Evolutionary conservation across 2,329 filamentous ascomycete species (phyloP), one percentile per base, ranked within the genome.

Genomic region (Neonectria magnoliae): DNA sequence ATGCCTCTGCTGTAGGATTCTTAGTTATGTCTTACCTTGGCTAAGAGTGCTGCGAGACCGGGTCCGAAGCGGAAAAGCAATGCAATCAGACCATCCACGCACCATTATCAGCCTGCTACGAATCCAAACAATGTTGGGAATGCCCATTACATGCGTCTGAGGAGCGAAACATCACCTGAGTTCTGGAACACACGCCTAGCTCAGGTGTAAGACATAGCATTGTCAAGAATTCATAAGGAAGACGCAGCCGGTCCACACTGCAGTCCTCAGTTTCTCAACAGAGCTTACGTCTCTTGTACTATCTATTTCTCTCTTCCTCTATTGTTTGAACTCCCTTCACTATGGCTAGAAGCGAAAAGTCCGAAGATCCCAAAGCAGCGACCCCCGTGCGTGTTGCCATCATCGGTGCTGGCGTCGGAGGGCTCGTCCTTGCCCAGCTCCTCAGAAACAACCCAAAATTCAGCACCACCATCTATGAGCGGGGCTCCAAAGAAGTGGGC

Each of bases 341-440:
- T 38, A 59, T 59, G 47, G 33, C 57, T 31, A 5, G 13, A 14
- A 59, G 45, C 45, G 57, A 59, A 10, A 59, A 59, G 25, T 52
- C 57, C 16, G 57, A 59, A 14, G 36, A 42, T 9, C 22, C 47
- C 22, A 52, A 59, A 11, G 22, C 33, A 31, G n/a, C 29, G 16
- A 47, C n/a, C 2, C 22, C 33, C 8, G 13, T 60, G 38, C 38
- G 57, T 13, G 57, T 60, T 13, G 57, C 25, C 48, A 60, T 60
- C 25, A 36, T 60, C 36, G 57, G 57, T 20, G 57, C 57, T 25
- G 57, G 57, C 25, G n/a, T 53, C n/a, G 57, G 57, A 33, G 57
- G 57, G 13, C 48, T 60, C 11, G 57, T 60, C 36, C 48, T 60
- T 14, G 57, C 57, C 36, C 57, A 60, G 27, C 48, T 60, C 11